Base-by-base conservation (phyloP, 2,329 filamentous ascomycete species). In the Xylariaceae sp. region DNA sequence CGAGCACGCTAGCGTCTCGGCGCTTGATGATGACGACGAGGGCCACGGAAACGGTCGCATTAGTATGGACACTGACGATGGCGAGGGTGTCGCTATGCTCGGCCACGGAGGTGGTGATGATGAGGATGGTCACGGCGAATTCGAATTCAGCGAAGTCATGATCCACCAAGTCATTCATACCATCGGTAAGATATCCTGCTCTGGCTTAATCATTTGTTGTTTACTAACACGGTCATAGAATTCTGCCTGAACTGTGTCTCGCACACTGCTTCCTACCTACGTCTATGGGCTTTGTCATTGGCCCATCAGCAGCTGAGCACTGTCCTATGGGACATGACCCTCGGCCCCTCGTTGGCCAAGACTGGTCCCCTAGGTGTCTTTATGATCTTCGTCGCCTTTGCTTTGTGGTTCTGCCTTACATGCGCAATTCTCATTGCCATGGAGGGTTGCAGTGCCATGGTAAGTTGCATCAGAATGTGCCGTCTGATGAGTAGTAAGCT, bases 161-260 rank as follows among this genome's bases (percentile, higher is more conserved):
- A 99, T 99, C 72, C 94, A 99, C 77, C 94, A 99, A 75, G 86
- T 97, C 73, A 99, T 99, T 71, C 95, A 97, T 79, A 97, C 93
- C 15, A 97, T 97, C 71, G 92, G 90, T 93, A 86, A 76, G 88
- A 76, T 66, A 17, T 30, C 3, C 2, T 34, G 13, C 18, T 48
- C 51, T 2, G 5, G 34, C 35, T 8, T 15, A 4, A 39, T 2
- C 9, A 7, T 13, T 53, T 23, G 2, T n/a, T 9, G 37, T 41
- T 30, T 61, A 15, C 44, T 41, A 37, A 63, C 58, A 30, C 4
- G 18, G 23, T 63, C 30, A 6, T 57, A 92, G 91, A 99, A 82
- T 99, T 99, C 80, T 99, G 94, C 73, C 83, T 99, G 69, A 99
- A 99, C 81, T 97, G 93, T 75, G 93, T 99, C 64, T 99, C 94